Base-by-base conservation (phyloP, 192 early-diverging fungal species). In the Entomortierella parvispora region DNA sequence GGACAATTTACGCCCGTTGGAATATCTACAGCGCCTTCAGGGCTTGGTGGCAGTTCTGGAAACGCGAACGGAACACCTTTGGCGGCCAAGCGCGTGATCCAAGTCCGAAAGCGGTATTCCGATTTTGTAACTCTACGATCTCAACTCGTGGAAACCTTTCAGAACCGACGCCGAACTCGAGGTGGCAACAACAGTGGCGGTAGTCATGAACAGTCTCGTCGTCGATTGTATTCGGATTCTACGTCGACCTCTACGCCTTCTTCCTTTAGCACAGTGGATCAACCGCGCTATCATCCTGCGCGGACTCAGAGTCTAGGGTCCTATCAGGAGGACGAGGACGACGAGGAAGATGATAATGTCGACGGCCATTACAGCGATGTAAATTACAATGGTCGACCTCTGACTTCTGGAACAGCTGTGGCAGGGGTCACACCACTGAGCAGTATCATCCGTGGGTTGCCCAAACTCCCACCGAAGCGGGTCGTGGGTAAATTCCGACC, bases 391-490 rank as follows among this genome's bases (percentile, higher is more conserved):
- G 54, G 47, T 33, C 59, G 20, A 15, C 26, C n/a, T n/a, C n/a
- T n/a, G n/a, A n/a, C n/a, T n/a, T n/a, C n/a, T n/a, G n/a, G n/a
- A n/a, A n/a, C n/a, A n/a, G n/a, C n/a, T n/a, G n/a, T n/a, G n/a
- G n/a, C n/a, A n/a, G n/a, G n/a, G n/a, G n/a, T n/a, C n/a, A n/a
- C 54, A 2, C 40, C n/a, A 18, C 1, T 7, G 26, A 50, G 26
- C 12, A 49, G 53, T 26, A 56, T 75, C n/a, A 50, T 66, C 7
- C 63, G 71, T 0, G 77, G 72, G 25, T 66, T 86, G 56, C 85
- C 85, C 26, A 81, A 84, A 26, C 50, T 86, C 11, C 85, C 85
- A 1, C 85, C 85, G 20, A 86, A 86, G 58, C 82, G 82, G 29
- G 77, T 86, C 0, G 81, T 86, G 17, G 71, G 71, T 34, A 84